Evolutionary conservation across 176 grass and related monocot species (phyloP).

Genomic region (Chrysopogon serrulatus): DNA sequence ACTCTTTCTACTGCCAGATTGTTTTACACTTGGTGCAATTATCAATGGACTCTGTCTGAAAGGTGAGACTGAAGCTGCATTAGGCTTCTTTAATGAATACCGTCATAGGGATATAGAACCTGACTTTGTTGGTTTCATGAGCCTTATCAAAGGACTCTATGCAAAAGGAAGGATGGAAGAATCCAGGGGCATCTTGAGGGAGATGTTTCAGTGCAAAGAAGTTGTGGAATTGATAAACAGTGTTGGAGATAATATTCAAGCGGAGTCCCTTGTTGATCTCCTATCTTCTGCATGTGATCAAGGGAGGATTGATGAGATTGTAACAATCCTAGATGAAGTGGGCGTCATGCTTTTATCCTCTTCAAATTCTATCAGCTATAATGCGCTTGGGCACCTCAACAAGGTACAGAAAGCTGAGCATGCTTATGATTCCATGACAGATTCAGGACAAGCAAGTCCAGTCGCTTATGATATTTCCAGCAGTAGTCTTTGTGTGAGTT

Average conservation of each 20-base stretch:
- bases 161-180: slow-evolving; percentile 92
- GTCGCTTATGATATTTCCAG: slow-evolving; percentile 20
- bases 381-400: slow-evolving; percentile 33
- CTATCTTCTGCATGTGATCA: slow-evolving; percentile 74
- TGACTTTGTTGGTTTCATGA: slow-evolving; percentile 83
- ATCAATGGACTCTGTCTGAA: slow-evolving; percentile 60
- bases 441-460: slow-evolving; percentile 22
- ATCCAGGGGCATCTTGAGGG: slow-evolving; percentile 67
- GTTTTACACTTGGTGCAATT: slow-evolving; percentile 72
- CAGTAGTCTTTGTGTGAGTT: background rate
- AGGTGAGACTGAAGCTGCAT: slow-evolving; percentile 71
- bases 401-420: slow-evolving; percentile 35
- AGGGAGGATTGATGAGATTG: slow-evolving; percentile 69
- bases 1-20: slow-evolving; percentile 52
- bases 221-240: slow-evolving; percentile 59
- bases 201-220: slow-evolving; percentile 75
- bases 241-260: slow-evolving; percentile 53
- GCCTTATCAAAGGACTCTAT: slow-evolving; percentile 69
- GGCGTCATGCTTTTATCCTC: slow-evolving; percentile 47
- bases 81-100: slow-evolving; percentile 62
- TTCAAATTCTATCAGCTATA: slow-evolving; percentile 21
- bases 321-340: slow-evolving; percentile 76
- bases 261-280: slow-evolving; percentile 57
- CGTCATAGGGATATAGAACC: slow-evolving; percentile 42
- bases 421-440: slow-evolving; percentile 17